phyloP scores from a whole-genome alignment of 2,329 filamentous ascomycete genomes.

The Epichloe hybrida region DNA sequence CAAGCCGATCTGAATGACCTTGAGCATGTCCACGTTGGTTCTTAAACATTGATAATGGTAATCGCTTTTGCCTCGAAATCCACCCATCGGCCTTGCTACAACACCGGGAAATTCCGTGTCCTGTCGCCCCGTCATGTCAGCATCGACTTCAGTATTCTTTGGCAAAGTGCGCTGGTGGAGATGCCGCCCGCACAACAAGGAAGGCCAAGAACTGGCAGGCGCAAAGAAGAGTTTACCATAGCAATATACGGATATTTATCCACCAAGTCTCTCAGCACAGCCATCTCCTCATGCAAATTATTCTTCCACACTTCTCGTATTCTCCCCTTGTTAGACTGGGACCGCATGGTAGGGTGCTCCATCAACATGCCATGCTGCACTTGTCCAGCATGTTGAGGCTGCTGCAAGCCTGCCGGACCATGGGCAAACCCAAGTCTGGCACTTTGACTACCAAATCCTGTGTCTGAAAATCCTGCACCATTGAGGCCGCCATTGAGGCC shows the following conservation, averaged over 20 bases:
- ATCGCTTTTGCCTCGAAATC: slow-evolving; percentile 87
- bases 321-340: slow-evolving; percentile 56
- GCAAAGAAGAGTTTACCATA: slow-evolving; percentile 54
- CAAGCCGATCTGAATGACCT: slow-evolving; percentile 93
- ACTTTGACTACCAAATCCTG: slow-evolving; percentile 73
- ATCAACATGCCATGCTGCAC: slow-evolving; percentile 25
- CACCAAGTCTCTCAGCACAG: slow-evolving; percentile 64
- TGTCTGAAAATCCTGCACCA: slow-evolving; percentile 46
- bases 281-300: slow-evolving; percentile 87
- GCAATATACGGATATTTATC: slow-evolving; percentile 92
- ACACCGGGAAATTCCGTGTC: slow-evolving; percentile 98
- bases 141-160: neutral
- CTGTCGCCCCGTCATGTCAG: slow-evolving; percentile 30
- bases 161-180: neutral
- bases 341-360: slow-evolving; percentile 28
- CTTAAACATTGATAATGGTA: slow-evolving; percentile 98
- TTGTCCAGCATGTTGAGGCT: slow-evolving; percentile 41
- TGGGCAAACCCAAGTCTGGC: slow-evolving; percentile 80
- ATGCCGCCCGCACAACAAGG: too few relatives aligned
- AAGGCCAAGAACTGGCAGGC: neutral
- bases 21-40: slow-evolving; percentile 93
- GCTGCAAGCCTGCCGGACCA: slow-evolving; percentile 41
- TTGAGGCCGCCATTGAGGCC: slow-evolving; percentile 43
- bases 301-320: slow-evolving; percentile 96
- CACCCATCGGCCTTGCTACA: slow-evolving; percentile 86